phyloP scores from a whole-genome alignment of 139 green algal genomes.

The Asterochloris erici region DNA sequence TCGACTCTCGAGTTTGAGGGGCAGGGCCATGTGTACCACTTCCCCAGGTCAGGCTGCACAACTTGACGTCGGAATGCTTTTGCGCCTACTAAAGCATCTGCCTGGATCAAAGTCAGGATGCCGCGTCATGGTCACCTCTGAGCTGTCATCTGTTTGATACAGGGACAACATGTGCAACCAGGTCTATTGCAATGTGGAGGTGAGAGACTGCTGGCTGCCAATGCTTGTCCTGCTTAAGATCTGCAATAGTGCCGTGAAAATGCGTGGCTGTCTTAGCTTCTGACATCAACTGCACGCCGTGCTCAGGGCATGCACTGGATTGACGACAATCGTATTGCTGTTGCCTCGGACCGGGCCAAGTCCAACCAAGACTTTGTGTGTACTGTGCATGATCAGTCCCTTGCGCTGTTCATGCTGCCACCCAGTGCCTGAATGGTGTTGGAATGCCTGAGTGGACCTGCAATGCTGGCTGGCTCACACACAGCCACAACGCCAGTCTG shows the following conservation, averaged over 20 bases:
- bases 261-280: no score
- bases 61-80: no score
- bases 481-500: no score
- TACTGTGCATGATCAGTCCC: constrained; percentile 31
- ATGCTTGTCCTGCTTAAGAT: neutral
- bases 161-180: constrained; percentile 32
- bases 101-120: no score
- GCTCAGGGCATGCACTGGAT: constrained; percentile 38
- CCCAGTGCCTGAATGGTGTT: neutral
- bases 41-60: constrained; percentile 12
- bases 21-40: constrained; percentile 25
- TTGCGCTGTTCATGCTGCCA: constrained; percentile 24
- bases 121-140: no score
- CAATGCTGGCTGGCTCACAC: no score
- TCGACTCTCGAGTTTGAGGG: constrained; percentile 26
- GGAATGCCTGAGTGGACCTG: no score
- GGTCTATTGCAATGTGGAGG: constrained; percentile 49
- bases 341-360: constrained; percentile 38
- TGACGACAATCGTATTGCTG: constrained; percentile 27
- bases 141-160: no score
- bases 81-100: no score
- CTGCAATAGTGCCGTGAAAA: no score
- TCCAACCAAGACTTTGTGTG: constrained; percentile 32
- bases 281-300: no score
- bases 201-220: neutral